Base-by-base conservation (phyloP, 305 asterid genomes). In the Fraxinus sp. region DNA sequence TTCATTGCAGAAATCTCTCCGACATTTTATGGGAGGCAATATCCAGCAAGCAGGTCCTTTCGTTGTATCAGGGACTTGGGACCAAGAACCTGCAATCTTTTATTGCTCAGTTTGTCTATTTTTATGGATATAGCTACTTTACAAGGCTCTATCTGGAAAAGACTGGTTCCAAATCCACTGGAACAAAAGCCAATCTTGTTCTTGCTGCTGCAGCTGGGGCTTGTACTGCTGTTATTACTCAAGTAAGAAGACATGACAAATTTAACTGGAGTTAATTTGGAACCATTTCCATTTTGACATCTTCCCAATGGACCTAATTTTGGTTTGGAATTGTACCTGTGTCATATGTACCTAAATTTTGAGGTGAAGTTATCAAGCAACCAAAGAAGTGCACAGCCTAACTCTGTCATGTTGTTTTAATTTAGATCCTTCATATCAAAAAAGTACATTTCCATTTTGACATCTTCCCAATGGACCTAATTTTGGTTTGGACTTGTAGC, bases 21-120 rank as follows among this genome's bases (percentile, higher is more conserved):
- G 99, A 95, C 87, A 97, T 95, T 75, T 90, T 95, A 2, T 89
- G 91, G 92, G 99, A 95, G 86, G 99, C 99, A 83, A 93, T 95
- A 83, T 91, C 96, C 74, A 91, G 88, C 0, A 86, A 92, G 20
- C 92, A 90, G 85, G 80, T 93, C 76, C 87, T 91, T 57, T 94
- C 96, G 0, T 83, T 95, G 88, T 94, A 91, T 89, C 99, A 95
- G 88, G 99, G 99, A 18, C 83, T 95, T 76, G 97, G 95, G 49
- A 95, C 97, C 7, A 95, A 95, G 91, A 95, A 94, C 82, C 86
- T 94, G 85, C 98, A 94, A 87, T 94, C 99, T 6, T 92, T 95
- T 82, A 83, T 94, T 84, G 94, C 99, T 0, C 92, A 89, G 83
- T 95, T 94, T 77, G 87, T 95, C 57, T 95, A 95, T 87, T 95